Evolutionary conservation across 768 basidiomycete species (phyloP).

Genomic region (Kwoniella sp.): DNA sequence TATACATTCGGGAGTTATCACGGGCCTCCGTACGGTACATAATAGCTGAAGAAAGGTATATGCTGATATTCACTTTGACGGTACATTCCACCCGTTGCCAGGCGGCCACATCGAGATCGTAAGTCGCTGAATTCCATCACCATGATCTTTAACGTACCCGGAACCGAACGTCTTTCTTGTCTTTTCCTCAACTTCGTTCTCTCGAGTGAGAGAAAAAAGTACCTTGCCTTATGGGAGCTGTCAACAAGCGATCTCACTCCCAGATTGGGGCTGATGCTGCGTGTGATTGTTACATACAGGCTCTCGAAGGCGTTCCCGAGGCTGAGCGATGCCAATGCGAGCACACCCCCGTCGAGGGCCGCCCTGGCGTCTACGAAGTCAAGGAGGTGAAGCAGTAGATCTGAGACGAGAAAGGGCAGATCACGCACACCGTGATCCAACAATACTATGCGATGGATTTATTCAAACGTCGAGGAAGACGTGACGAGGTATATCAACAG

Average conservation of each 20-base stretch:
- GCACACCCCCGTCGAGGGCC: slow-evolving; percentile 43
- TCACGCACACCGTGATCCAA: no score
- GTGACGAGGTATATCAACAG: no score
- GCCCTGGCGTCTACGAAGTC: slow-evolving; percentile 47
- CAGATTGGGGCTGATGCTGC: neutral
- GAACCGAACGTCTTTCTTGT: no score
- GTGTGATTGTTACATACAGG: slow-evolving; percentile 25
- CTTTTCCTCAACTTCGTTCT: no score
- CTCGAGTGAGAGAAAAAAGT: no score
- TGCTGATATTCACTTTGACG: neutral
- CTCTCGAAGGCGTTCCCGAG: slow-evolving; percentile 48
- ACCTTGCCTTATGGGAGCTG: no score
- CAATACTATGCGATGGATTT: no score
- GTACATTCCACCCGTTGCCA: slow-evolving; percentile 11
- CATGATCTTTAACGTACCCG: neutral
- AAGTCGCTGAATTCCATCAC: neutral
- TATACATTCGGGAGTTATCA: no score
- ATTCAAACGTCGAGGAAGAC: no score
- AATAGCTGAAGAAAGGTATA: no score
- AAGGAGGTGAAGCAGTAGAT: slow-evolving; percentile 24
- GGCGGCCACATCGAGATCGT: slow-evolving; percentile 52
- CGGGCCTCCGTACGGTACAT: no score
- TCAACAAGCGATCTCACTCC: no score
- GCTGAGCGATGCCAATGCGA: slow-evolving; percentile 50
- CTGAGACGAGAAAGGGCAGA: neutral